Conservation (phyloP, 2,329 filamentous ascomycete genomes). For the Fusarium kyushuense region DNA sequence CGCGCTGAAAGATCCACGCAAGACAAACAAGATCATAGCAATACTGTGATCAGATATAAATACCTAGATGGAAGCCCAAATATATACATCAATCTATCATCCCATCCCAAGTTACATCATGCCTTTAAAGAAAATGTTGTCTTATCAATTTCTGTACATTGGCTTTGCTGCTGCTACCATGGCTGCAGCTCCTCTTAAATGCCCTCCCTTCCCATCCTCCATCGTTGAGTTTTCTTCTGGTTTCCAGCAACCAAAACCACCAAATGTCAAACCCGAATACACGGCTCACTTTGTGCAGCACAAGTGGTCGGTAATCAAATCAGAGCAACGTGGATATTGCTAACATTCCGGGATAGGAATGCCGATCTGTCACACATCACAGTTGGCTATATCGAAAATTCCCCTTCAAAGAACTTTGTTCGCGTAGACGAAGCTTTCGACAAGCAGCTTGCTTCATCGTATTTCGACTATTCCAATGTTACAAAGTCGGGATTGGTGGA, state of each 20-base stretch:
- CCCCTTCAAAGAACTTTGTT: conserved; percentile 48
- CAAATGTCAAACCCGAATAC: conserved; percentile 50
- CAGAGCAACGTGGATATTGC: too few species aligned
- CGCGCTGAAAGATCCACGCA: neutral
- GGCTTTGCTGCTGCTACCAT: neutral
- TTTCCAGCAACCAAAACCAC: conserved; percentile 52
- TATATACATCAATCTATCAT: neutral
- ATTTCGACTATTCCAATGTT: conserved; percentile 54
- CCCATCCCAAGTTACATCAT: rapidly evolving
- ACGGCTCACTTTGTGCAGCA: conserved; percentile 54
- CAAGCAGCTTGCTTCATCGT: conserved; percentile 47
- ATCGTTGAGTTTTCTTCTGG: conserved; percentile 48
- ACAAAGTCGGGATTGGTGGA: conserved; percentile 53
- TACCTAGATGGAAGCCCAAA: rapidly evolving
- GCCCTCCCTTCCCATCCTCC: conserved; percentile 45
- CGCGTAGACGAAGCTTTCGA: conserved; percentile 51
- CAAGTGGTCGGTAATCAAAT: too few species aligned
- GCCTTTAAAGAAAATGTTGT: neutral
- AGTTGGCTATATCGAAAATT: conserved; percentile 53
- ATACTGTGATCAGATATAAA: neutral
- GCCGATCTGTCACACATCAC: conserved; percentile 55
- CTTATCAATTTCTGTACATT: neutral
- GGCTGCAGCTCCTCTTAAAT: neutral
- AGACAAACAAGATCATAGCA: too few species aligned
- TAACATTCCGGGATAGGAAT: conserved; percentile 46